Conservation (phyloP, 768 basidiomycete species). For the Tulasnella sp. region DNA sequence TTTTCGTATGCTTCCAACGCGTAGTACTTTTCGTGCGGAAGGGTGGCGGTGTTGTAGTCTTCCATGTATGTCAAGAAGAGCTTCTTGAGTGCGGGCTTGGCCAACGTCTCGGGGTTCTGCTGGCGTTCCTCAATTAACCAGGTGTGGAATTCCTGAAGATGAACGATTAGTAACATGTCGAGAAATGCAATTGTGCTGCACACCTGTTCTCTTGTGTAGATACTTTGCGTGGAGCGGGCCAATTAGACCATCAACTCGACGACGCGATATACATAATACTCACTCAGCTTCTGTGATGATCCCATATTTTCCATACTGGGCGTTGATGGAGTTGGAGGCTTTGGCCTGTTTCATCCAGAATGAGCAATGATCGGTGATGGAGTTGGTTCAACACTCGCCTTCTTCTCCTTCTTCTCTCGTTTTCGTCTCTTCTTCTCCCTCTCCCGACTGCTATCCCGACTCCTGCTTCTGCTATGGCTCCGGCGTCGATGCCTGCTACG, state of each 20-base stretch:
- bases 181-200: not conserved
- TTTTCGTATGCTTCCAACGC: slow-evolving; percentile 65
- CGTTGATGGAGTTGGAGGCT: slow-evolving; percentile 40
- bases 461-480: slow-evolving; percentile 21
- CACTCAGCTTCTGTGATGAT: slow-evolving; percentile 77
- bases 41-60: slow-evolving; percentile 84
- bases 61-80: slow-evolving; percentile 58
- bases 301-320: slow-evolving; percentile 87
- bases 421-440: slow-evolving; percentile 38
- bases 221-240: slow-evolving; percentile 32
- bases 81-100: slow-evolving; percentile 75
- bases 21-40: slow-evolving; percentile 93
- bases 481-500: slow-evolving; percentile 33
- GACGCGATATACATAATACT: slow-evolving; percentile 25
- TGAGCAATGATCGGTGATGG: not conserved
- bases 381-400: slow-evolving; percentile 30
- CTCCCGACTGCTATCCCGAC: slow-evolving; percentile 20
- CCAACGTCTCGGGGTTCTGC: slow-evolving; percentile 77
- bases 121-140: slow-evolving; percentile 92
- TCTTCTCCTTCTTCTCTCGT: slow-evolving; percentile 59
- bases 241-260: slow-evolving; percentile 4
- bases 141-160: slow-evolving; percentile 58
- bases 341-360: slow-evolving; percentile 35
- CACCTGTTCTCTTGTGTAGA: slow-evolving; percentile 56
- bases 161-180: not conserved